Evolutionary conservation across 768 basidiomycete species (phyloP).

Genomic region (Kwoniella heveanensis): DNA sequence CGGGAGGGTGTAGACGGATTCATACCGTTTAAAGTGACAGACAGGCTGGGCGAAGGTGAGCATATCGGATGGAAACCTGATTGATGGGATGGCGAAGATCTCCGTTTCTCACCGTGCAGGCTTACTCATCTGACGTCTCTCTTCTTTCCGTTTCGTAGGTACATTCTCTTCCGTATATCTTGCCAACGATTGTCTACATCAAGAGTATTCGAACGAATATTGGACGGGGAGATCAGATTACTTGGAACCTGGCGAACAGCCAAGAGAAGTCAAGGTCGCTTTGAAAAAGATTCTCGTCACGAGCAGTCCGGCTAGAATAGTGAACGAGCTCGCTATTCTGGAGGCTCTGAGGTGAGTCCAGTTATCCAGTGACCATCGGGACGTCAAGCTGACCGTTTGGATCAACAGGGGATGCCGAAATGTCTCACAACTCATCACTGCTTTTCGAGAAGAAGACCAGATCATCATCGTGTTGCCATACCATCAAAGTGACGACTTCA

Average conservation of each 20-base stretch:
- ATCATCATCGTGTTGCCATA: conserved; percentile 94
- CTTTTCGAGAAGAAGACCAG: conserved; percentile 86
- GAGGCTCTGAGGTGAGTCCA: conserved; percentile 62
- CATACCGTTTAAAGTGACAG: conserved; percentile 74
- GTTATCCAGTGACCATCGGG: background rate
- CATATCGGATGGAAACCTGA: too few relatives aligned
- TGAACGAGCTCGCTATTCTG: conserved; percentile 89
- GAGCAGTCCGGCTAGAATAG: conserved; percentile 85
- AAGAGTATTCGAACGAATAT: conserved; percentile 60
- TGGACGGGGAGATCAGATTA: conserved; percentile 58
- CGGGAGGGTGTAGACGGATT: conserved; percentile 12
- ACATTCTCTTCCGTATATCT: conserved; percentile 99
- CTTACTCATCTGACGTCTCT: too few relatives aligned
- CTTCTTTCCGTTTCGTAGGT: conserved; percentile 59
- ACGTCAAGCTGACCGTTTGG: background rate
- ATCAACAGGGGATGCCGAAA: conserved; percentile 72
- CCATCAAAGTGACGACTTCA: conserved; percentile 86
- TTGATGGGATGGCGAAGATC: too few relatives aligned
- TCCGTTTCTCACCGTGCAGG: too few relatives aligned
- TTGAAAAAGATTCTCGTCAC: conserved; percentile 97
- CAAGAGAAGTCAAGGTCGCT: conserved; percentile 68
- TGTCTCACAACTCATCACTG: conserved; percentile 89
- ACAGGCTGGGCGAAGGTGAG: conserved; percentile 80
- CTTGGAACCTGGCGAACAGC: background rate
- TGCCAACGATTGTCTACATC: conserved; percentile 76